These are phyloP conservation scores for Melanogaster broomeanus DNA, from an alignment of 768 basidiomycete species.

Conservation along the genomic window DNA sequence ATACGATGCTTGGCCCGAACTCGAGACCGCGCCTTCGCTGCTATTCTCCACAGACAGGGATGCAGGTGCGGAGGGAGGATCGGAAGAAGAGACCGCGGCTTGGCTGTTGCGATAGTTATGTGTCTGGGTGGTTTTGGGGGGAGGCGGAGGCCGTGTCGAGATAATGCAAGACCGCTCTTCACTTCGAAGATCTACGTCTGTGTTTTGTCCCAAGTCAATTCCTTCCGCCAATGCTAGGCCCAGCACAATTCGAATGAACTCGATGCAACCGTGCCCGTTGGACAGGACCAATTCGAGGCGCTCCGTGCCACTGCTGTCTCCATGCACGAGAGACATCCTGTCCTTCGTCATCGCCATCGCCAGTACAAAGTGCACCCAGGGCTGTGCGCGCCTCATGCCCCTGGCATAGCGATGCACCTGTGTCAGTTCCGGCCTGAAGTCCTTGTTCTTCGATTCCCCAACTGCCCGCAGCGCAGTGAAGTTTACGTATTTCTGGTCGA, in stretches of 20 bases:
- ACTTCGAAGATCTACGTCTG: too few species aligned
- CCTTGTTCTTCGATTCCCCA: constrained; percentile 8
- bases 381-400: constrained; percentile 3
- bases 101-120: too few species aligned
- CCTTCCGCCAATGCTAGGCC: constrained; percentile 10
- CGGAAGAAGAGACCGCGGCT: too few species aligned
- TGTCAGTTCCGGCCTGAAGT: background rate
- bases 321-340: constrained; percentile 4
- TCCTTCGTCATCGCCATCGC: constrained; percentile 4
- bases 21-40: too few species aligned
- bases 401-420: constrained; percentile 7
- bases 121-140: too few species aligned
- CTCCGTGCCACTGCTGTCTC: constrained; percentile 13
- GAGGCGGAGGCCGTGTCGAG: too few species aligned
- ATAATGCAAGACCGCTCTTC: too few species aligned
- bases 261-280: constrained; percentile 6
- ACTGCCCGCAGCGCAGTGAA: constrained; percentile 7
- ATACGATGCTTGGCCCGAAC: too few species aligned
- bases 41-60: too few species aligned
- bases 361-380: constrained; percentile 10
- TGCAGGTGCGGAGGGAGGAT: too few species aligned
- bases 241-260: constrained; percentile 13
- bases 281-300: constrained; percentile 2
- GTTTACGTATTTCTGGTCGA: constrained; percentile 5
- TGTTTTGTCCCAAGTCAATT: constrained; percentile 1